A percentile compares a stretch with the other conserved stretches of the same genome.
Evolutionary conservation across 2,329 filamentous ascomycete genomes (phyloP).

Genomic region (Westerdykella ornata): DNA sequence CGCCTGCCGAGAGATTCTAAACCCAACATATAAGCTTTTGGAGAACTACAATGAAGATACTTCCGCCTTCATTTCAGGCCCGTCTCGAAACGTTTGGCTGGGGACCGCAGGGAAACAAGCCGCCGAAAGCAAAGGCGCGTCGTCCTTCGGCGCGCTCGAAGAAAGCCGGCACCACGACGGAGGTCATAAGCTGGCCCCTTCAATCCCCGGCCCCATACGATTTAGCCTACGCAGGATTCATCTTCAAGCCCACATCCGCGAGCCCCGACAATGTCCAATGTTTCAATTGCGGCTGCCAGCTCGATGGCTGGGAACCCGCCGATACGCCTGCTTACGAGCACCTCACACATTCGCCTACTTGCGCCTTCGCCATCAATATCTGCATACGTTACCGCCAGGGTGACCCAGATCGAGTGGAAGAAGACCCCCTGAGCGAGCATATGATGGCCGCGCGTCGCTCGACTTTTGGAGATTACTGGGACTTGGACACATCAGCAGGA

Average conservation of each 20-base stretch:
- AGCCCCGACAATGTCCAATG: constrained; percentile 85
- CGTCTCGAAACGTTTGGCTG: constrained; percentile 68
- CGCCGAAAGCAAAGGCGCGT: constrained; percentile 59
- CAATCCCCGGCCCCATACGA: constrained; percentile 57
- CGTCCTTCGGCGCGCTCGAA: constrained; percentile 59
- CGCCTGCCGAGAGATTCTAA: neutral
- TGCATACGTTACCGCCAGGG: constrained; percentile 54
- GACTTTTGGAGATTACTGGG: constrained; percentile 83
- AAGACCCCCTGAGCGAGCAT: constrained; percentile 65
- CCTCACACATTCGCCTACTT: constrained; percentile 70
- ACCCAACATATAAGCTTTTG: neutral
- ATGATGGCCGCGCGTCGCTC: constrained; percentile 72
- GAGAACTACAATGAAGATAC: constrained; percentile 20
- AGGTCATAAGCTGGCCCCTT: constrained; percentile 65
- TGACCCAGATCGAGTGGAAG: constrained; percentile 55
- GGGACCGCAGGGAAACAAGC: constrained; percentile 40
- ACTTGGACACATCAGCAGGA: constrained; percentile 56
- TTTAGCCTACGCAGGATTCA: constrained; percentile 89
- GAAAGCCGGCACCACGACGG: constrained; percentile 44
- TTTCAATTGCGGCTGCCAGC: constrained; percentile 74
- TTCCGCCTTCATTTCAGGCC: constrained; percentile 60
- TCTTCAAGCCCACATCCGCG: constrained; percentile 67
- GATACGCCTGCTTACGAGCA: constrained; percentile 84
- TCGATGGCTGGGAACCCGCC: constrained; percentile 86
- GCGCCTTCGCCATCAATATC: constrained; percentile 72